phyloP scores from a whole-genome alignment of 2,329 filamentous ascomycete genomes.

The Periconia digitata region DNA sequence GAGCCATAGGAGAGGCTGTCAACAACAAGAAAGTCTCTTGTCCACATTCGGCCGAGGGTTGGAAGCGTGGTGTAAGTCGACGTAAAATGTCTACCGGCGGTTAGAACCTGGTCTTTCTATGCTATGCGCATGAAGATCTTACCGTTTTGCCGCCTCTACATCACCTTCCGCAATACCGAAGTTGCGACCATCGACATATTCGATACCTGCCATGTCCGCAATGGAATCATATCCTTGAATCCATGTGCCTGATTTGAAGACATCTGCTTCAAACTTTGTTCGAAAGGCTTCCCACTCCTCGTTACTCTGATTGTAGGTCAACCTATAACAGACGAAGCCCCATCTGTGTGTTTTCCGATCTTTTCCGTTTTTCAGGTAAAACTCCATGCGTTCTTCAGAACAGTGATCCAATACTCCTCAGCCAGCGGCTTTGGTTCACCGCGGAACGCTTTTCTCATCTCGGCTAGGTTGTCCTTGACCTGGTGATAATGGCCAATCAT shows the following conservation, averaged over 20 bases:
- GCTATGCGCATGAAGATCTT: not conserved
- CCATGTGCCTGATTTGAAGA: conserved; percentile 14
- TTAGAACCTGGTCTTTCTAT: not conserved
- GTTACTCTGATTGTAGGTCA: conserved; percentile 18
- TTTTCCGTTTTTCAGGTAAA: conserved; percentile 10
- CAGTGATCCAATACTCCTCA: conserved; percentile 21
- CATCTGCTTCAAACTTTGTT: conserved; percentile 13
- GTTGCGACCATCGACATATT: conserved; percentile 15
- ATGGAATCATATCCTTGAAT: conserved; percentile 16
- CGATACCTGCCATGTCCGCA: conserved; percentile 6
- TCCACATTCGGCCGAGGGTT: conserved; percentile 13
- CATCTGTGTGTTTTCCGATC: conserved; percentile 10
- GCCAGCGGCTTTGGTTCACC: conserved; percentile 6
- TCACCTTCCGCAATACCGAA: conserved; percentile 20
- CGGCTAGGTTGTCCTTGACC: conserved; percentile 12
- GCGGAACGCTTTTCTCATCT: conserved; percentile 11
- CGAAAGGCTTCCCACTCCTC: conserved; percentile 19
- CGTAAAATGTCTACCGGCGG: conserved; percentile 3
- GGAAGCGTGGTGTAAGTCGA: conserved; percentile 8
- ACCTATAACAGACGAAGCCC: conserved; percentile 22
- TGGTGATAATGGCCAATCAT: conserved; percentile 17
- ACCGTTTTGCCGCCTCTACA: conserved; percentile 16
- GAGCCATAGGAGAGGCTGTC: conserved; percentile 13
- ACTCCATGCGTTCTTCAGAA: conserved; percentile 16
- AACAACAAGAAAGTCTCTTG: conserved; percentile 16